phyloP scores from a whole-genome alignment of 1,139 yeast species.

The Tardiomyces depauwii region DNA sequence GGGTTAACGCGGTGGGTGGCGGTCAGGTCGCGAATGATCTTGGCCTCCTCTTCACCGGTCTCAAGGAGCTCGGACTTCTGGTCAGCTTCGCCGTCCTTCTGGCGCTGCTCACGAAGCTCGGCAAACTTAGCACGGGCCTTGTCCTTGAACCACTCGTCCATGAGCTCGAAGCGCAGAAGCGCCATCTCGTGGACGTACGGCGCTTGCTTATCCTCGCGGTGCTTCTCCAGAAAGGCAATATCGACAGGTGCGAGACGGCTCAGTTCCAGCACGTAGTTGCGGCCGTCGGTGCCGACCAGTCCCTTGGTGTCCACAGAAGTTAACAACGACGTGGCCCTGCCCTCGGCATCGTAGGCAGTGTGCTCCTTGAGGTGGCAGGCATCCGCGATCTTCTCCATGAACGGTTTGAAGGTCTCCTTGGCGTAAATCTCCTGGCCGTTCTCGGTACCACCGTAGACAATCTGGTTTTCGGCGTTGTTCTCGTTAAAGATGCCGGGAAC shows the following conservation, averaged over 20 bases:
- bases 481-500: constrained; percentile 84
- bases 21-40: constrained; percentile 39
- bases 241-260: constrained; percentile 81
- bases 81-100: constrained; percentile 28
- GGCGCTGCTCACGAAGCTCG: constrained; percentile 23
- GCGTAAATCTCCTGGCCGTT: constrained; percentile 40
- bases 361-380: constrained; percentile 73
- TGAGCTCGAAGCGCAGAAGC: constrained; percentile 75
- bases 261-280: constrained; percentile 75
- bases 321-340: constrained; percentile 37
- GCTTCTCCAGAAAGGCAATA: constrained; percentile 53
- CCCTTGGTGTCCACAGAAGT: constrained; percentile 81
- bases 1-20: constrained; percentile 58
- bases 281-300: constrained; percentile 71
- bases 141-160: constrained; percentile 80
- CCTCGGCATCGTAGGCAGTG: constrained; percentile 35
- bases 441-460: constrained; percentile 66
- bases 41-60: constrained; percentile 23
- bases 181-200: constrained; percentile 75
- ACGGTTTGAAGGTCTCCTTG: constrained; percentile 40
- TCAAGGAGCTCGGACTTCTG: constrained; percentile 10
- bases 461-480: constrained; percentile 32
- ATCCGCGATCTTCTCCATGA: constrained; percentile 54
- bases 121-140: constrained; percentile 43
- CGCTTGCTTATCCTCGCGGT: constrained; percentile 31